phyloP scores from a whole-genome alignment of 2,329 filamentous ascomycete species.

The Apiospora malaysiana region DNA sequence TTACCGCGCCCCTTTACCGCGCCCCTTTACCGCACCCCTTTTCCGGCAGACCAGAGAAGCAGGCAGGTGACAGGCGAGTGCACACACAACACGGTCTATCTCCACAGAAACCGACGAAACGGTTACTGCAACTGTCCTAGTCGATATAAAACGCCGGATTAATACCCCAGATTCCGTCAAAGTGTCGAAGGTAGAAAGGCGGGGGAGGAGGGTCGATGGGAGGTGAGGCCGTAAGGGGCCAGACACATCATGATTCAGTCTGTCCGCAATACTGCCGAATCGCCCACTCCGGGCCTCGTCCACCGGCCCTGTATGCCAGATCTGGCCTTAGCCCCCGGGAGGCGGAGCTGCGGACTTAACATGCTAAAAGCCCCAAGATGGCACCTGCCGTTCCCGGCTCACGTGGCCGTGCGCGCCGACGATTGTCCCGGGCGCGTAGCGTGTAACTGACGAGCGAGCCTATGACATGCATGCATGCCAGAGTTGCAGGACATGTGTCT shows the following conservation, averaged over 20 bases:
- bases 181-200: not conserved
- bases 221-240: not conserved
- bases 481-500: not conserved
- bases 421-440: not conserved
- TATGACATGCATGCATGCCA: no score
- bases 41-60: not conserved
- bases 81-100: not conserved
- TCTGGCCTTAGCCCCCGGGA: not conserved
- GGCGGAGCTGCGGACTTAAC: not conserved
- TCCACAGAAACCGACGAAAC: not conserved
- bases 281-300: not conserved
- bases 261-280: not conserved
- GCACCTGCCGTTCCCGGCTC: not conserved
- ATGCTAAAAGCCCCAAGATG: not conserved
- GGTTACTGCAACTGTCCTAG: conserved; percentile 10
- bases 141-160: not conserved
- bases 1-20: not conserved
- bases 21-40: not conserved
- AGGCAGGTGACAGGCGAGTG: not conserved
- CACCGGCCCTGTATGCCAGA: not conserved
- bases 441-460: no score
- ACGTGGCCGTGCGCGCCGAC: not conserved
- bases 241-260: not conserved
- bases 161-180: conserved; percentile 8
- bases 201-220: not conserved